A percentile compares a stretch with the other conserved stretches of the same genome.
phyloP scores from a whole-genome alignment of 805 yeast species.

The Candida methanosorbosa region DNA sequence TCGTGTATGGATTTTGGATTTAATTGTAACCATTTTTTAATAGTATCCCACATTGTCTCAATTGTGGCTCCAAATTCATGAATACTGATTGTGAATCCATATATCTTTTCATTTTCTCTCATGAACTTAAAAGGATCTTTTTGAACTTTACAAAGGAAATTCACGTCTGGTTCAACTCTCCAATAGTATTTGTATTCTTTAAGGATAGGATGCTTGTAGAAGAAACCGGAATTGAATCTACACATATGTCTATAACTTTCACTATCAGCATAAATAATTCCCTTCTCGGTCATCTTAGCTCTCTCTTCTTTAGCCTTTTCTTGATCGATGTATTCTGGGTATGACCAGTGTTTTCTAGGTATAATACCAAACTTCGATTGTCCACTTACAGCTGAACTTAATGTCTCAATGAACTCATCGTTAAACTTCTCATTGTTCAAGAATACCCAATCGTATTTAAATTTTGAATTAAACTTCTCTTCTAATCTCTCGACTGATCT shows the following conservation, averaged over 20 bases:
- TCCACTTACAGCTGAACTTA: slow-evolving; percentile 54
- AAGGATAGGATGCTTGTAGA: slow-evolving; percentile 52
- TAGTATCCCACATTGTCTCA: slow-evolving; percentile 46
- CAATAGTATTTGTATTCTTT: slow-evolving; percentile 59
- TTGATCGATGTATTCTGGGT: slow-evolving; percentile 73
- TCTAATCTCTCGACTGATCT: slow-evolving; percentile 63
- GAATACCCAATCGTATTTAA: slow-evolving; percentile 87
- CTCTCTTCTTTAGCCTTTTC: slow-evolving; percentile 60
- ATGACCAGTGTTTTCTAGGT: slow-evolving; percentile 78
- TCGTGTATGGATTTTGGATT: slow-evolving; percentile 32
- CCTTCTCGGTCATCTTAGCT: slow-evolving; percentile 37
- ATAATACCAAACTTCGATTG: slow-evolving; percentile 62
- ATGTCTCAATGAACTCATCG: slow-evolving; percentile 55
- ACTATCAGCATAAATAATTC: slow-evolving; percentile 30
- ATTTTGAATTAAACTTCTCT: slow-evolving; percentile 70
- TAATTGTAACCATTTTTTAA: slow-evolving; percentile 33
- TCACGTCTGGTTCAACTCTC: slow-evolving; percentile 70
- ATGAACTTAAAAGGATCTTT: slow-evolving; percentile 55
- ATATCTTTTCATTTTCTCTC: slow-evolving; percentile 44
- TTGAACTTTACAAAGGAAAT: slow-evolving; percentile 50
- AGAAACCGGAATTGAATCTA: slow-evolving; percentile 38
- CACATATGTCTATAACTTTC: slow-evolving; percentile 41
- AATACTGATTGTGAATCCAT: slow-evolving; percentile 61
- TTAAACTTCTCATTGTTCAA: slow-evolving; percentile 72
- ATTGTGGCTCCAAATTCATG: slow-evolving; percentile 58